A percentile compares a stretch with the other conserved stretches of the same genome.
Evolutionary conservation across 345 rosid species (phyloP).

Genomic region (Corchorus capsularis): DNA sequence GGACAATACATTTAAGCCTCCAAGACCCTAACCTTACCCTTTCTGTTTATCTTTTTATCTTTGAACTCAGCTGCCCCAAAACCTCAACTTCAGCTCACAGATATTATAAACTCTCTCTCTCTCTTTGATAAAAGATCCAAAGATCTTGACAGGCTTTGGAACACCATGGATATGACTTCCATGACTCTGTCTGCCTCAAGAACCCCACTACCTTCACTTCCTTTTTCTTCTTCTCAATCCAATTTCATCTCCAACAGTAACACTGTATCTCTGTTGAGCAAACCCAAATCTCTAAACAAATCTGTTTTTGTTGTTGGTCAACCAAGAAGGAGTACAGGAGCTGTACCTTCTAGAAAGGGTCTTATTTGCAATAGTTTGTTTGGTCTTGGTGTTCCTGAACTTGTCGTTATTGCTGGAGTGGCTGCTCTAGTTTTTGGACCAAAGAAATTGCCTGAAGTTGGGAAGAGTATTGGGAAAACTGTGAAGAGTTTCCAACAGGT

Average conservation of each 20-base stretch:
- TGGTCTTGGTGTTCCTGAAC: constrained; percentile 94
- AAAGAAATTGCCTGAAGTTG: constrained; percentile 92
- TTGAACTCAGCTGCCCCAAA: not conserved
- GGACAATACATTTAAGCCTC: not conserved
- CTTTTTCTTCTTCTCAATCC: constrained; percentile 61
- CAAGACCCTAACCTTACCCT: not conserved
- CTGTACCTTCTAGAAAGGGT: constrained; percentile 42
- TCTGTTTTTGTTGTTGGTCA: constrained; percentile 43
- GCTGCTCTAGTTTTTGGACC: constrained; percentile 94
- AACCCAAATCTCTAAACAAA: constrained; percentile 22
- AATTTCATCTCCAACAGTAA: constrained; percentile 35
- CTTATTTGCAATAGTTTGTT: constrained; percentile 77
- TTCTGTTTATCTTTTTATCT: not conserved
- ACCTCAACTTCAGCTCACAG: not conserved
- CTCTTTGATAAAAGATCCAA: not conserved
- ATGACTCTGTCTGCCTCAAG: constrained; percentile 46
- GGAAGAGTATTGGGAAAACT: constrained; percentile 91
- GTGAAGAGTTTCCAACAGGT: constrained; percentile 98
- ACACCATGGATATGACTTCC: constrained; percentile 64
- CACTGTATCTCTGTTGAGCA: constrained; percentile 22
- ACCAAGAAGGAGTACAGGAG: constrained; percentile 34
- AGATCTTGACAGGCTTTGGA: constrained; percentile 13
- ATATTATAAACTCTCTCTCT: no score
- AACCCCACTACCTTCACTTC: constrained; percentile 30
- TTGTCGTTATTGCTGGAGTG: constrained; percentile 94